Evolutionary conservation across 1,284 basidiomycete species (phyloP), one percentile per base, ranked within the genome.

Genomic region (Testicularia cyperi): DNA sequence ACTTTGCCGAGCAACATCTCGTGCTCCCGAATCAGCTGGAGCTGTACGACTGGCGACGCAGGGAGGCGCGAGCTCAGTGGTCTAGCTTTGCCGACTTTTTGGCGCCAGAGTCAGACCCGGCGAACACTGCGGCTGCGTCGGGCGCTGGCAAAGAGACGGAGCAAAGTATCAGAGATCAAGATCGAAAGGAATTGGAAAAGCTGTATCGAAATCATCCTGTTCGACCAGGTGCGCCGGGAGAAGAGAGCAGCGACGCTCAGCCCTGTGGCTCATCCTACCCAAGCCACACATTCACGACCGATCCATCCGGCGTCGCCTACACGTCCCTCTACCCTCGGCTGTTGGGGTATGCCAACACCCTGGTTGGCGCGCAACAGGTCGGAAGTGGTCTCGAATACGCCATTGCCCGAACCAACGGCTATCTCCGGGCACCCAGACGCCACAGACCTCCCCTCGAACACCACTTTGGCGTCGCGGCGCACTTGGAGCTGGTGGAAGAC

Each of bases 1-100:
- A 77, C 19, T 85, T 88, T 54, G 86, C 85, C 63, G 82, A 85
- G 69, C 77, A 77, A 20, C 83, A 83, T 6, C 70, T 89, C 37
- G 39, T 65, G 18, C 22, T 57, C 18, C 42, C 52, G 5, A 56
- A 65, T 20, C 48, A 57, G 25, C 48, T 56, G 8, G 58, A 55
- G 21, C 26, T 62, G 26, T 42, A 55, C 19, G 52, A 51, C 20
- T 62, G 58, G 58, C 46, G 58, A 0, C 16, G 58, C 4, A 31
- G 46, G n/a, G 52, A 55, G 14, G 42, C 44, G 5, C 38, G 35
- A 24, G 35, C 39, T 8, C 33, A 35, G 2, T 61, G 57, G 57
- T 42, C 44, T 12, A 38, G 27, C 2, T 61, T 61, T 29, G 41
- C 33, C 15, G 51, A 61, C 1, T 60, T 61, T 20, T 28, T 61